Evolutionary conservation across 2,329 filamentous ascomycete species (phyloP).

Genomic region (Magnaporthiopsis incrustans): DNA sequence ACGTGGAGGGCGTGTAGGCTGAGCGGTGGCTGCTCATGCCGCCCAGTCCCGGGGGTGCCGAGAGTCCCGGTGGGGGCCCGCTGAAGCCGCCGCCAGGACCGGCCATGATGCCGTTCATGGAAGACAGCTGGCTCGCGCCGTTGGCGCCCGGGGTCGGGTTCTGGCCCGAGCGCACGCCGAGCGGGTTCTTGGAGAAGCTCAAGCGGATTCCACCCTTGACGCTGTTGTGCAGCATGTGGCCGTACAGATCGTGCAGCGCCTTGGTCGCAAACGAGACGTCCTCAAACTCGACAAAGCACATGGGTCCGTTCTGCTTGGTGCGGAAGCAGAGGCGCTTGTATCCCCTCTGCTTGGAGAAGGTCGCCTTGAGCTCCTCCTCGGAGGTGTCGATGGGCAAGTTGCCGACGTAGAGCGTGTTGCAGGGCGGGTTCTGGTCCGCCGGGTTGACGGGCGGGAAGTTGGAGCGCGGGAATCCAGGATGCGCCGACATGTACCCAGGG

Average conservation of each 20-base stretch:
- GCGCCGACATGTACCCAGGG: conserved; percentile 21
- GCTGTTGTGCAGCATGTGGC: conserved; percentile 79
- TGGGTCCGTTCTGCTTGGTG: conserved; percentile 89
- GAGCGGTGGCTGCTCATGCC: conserved; percentile 8
- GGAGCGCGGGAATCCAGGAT: conserved; percentile 50
- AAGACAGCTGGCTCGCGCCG: conserved; percentile 21
- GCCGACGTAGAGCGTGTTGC: conserved; percentile 97
- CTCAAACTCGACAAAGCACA: conserved; percentile 99
- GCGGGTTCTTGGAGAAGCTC: conserved; percentile 94
- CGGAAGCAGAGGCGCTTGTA: conserved; percentile 95
- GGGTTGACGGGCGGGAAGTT: conserved; percentile 84
- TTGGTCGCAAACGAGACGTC: conserved; percentile 89
- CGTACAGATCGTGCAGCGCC: conserved; percentile 82
- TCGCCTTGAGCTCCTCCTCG: conserved; percentile 87
- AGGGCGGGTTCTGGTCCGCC: conserved; percentile 92
- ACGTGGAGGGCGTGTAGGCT: conserved; percentile 3
- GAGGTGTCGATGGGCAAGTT: conserved; percentile 89
- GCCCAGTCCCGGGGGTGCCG: conserved; percentile 64
- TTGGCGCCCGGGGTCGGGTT: conserved; percentile 31
- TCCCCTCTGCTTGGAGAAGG: conserved; percentile 88
- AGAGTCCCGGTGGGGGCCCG: conserved; percentile 75
- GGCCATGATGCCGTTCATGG: conserved; percentile 52
- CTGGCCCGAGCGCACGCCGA: conserved; percentile 80
- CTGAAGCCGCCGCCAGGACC: conserved; percentile 52
- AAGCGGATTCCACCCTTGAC: conserved; percentile 90